Base-by-base conservation (phyloP, 306 rosid genomes). In the Dalbergia cochinchinensis region DNA sequence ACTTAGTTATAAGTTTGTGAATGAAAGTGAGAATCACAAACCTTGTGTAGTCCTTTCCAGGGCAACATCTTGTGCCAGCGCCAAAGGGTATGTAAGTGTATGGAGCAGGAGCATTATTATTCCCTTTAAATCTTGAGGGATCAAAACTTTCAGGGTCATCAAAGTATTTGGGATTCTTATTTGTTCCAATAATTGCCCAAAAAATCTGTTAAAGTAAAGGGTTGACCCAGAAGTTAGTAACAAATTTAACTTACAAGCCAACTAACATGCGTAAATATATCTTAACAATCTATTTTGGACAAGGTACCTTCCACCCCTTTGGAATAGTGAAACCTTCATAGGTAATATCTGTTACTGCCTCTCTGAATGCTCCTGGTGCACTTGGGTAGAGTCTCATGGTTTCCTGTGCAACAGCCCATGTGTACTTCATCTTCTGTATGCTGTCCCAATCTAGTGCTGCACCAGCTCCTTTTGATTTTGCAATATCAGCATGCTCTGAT, bases 301-400 rank as follows among this genome's bases (percentile, higher is more conserved):
- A 59, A 14, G 42, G 14, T 76, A 86, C 89, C 89, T 86, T 80
- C 85, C 87, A 86, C 0, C 89, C 89, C 53, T 86, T 86, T 70
- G 89, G 89, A 80, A 86, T 83, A 18, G 84, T 80, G 20, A 80
- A 83, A 4, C 81, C 83, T 58, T 65, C 81, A 42, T 20, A 83
- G 34, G 74, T 54, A 68, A 86, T 72, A 67, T 86, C 85, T 22
- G 82, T 63, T 11, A 48, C 37, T 0, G 78, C 87, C 76, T 62
- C 87, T 57, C 85, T 83, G 81, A 86, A 86, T 54, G 63, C 71
- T 20, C 85, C 87, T 13, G 83, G 82, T 13, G 87, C 83, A 37
- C 79, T 48, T 51, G 89, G 83, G 80, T 81, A 72, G 76, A 83
- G 85, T 81, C 87, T 83, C 83, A 86, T 86, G 16, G 81, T 81